These are phyloP conservation scores for Ascochyta lentis DNA, from an alignment of 2,329 filamentous ascomycete genomes.

Conservation along the genomic window DNA sequence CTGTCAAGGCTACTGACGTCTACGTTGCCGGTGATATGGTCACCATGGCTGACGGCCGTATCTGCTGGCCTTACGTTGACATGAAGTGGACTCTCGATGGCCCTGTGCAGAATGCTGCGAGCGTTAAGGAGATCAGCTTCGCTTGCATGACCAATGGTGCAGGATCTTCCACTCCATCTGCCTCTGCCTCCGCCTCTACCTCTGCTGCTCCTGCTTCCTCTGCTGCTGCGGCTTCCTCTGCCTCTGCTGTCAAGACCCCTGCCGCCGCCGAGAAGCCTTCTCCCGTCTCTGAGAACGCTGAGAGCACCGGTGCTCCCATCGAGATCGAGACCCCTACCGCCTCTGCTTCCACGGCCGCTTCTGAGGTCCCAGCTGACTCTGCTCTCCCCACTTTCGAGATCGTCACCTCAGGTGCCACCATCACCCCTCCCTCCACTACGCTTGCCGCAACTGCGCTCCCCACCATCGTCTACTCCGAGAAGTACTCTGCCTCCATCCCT, in stretches of 20 bases:
- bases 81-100: constrained; percentile 60
- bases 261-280: constrained; percentile 11
- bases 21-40: constrained; percentile 69
- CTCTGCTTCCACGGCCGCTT: constrained; percentile 4
- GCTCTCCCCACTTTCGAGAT: constrained; percentile 27
- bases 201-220: constrained; percentile 15
- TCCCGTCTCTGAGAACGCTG: constrained; percentile 7
- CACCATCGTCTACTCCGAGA: background rate
- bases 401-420: constrained; percentile 27
- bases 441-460: constrained; percentile 4
- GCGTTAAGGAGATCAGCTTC: constrained; percentile 58
- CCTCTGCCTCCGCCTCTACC: background rate
- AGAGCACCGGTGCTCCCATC: constrained; percentile 6
- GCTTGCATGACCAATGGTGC: constrained; percentile 54
- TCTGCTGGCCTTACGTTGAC: constrained; percentile 68
- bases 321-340: constrained; percentile 4
- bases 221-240: constrained; percentile 14
- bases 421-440: constrained; percentile 22
- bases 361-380: constrained; percentile 16
- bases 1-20: constrained; percentile 60
- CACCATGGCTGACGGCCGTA: constrained; percentile 62
- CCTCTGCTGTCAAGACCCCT: constrained; percentile 10
- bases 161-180: constrained; percentile 11
- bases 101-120: constrained; percentile 45
- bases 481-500: constrained; percentile 3